phyloP scores from a whole-genome alignment of 2,329 filamentous ascomycete species.

The Xylariaceae sp. region DNA sequence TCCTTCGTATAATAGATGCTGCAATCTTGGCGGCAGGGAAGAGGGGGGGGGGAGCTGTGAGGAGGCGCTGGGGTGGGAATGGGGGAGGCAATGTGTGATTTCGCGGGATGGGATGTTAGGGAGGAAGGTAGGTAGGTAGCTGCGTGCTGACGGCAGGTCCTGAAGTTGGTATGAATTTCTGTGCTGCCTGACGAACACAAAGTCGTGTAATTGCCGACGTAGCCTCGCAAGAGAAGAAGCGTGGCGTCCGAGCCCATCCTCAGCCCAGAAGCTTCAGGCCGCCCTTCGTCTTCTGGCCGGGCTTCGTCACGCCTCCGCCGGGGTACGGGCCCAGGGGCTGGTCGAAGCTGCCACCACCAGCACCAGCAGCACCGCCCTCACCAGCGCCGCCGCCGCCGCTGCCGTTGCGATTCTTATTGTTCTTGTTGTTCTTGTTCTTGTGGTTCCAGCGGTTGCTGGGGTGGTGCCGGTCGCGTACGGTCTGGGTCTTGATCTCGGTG shows the following conservation, averaged over 20 bases:
- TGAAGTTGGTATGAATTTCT: no score
- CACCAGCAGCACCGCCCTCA: slow-evolving; percentile 20
- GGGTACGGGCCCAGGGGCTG: slow-evolving; percentile 39
- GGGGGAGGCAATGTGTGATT: no score
- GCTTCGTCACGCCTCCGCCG: slow-evolving; percentile 50
- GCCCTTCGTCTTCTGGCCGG: slow-evolving; percentile 60
- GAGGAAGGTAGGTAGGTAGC: no score
- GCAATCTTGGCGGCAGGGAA: no score
- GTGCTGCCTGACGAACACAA: no score
- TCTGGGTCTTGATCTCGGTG: slow-evolving; percentile 78
- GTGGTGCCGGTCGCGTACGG: slow-evolving; percentile 47
- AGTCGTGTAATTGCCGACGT: no score
- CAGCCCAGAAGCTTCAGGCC: slow-evolving; percentile 54
- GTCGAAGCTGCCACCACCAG: slow-evolving; percentile 32
- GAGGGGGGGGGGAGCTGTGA: no score
- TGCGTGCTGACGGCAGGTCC: no score
- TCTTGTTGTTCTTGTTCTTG: slow-evolving; percentile 25
- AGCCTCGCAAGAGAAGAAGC: no score
- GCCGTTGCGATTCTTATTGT: slow-evolving; percentile 26
- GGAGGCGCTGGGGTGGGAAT: no score
- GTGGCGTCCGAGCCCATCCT: slow-evolving; percentile 9
- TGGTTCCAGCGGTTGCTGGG: slow-evolving; percentile 22
- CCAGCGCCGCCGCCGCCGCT: slow-evolving; percentile 24
- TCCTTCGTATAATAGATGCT: no score
- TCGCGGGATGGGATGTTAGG: no score